A percentile compares a stretch with the other conserved stretches of the same genome.
Conservation (phyloP, 805 yeast species). For the Saccharomycodes ludwigii region DNA sequence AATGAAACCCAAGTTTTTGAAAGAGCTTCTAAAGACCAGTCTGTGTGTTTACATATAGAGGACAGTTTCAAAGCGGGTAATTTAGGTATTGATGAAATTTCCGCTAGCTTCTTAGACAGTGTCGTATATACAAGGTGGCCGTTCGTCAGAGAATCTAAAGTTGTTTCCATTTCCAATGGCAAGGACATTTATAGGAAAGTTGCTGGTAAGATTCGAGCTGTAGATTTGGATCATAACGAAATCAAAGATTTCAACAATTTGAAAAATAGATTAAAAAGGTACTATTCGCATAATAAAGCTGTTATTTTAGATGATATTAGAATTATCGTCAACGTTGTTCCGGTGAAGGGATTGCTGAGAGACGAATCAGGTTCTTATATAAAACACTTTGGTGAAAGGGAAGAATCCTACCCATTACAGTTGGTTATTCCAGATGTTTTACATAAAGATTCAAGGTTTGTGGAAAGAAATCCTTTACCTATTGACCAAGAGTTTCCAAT, state of each 20-base stretch:
- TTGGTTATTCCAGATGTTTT: conserved; percentile 62
- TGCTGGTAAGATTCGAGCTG: neutral
- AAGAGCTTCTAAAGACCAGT: conserved; percentile 71
- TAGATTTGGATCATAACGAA: conserved; percentile 39
- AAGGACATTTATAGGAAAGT: conserved; percentile 28
- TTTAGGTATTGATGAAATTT: conserved; percentile 48
- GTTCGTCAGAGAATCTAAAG: conserved; percentile 68
- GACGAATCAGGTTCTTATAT: conserved; percentile 59
- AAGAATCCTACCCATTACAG: conserved; percentile 63
- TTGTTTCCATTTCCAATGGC: conserved; percentile 49
- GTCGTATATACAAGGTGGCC: conserved; percentile 82
- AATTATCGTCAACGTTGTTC: conserved; percentile 56
- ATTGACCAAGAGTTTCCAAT: conserved; percentile 73
- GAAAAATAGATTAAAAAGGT: conserved; percentile 26
- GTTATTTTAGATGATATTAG: conserved; percentile 40
- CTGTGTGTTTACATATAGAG: conserved; percentile 55
- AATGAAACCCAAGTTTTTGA: conserved; percentile 71
- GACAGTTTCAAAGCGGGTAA: conserved; percentile 39
- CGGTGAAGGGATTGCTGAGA: conserved; percentile 69
- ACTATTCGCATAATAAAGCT: conserved; percentile 46
- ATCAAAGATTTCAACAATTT: conserved; percentile 32
- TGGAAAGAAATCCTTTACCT: conserved; percentile 63
- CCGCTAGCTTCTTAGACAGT: conserved; percentile 47
- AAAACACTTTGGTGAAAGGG: conserved; percentile 49
- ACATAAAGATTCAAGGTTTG: conserved; percentile 62